Percentiles rank a stretch among this genome's conserved stretches.
Evolutionary conservation across 257 asterid species (phyloP).

Genomic region (Capsicum baccatum): DNA sequence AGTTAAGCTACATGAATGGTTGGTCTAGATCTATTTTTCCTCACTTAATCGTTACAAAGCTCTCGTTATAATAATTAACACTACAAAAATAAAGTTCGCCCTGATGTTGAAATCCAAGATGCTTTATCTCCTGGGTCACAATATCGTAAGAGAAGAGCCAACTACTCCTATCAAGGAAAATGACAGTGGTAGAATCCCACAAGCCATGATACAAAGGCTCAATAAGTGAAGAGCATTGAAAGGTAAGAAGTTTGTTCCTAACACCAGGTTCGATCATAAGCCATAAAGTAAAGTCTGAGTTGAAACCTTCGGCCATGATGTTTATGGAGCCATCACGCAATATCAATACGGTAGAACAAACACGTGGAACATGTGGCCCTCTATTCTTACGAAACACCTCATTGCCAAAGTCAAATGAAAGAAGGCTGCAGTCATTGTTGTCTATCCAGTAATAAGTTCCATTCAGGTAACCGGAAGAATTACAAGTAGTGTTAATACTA

Average conservation of each 20-base stretch:
- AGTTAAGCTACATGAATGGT: neutral
- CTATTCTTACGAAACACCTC: neutral
- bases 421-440: neutral
- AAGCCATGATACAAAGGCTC: neutral
- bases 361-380: neutral
- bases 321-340: neutral
- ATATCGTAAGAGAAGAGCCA: neutral
- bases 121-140: neutral
- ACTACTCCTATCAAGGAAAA: neutral
- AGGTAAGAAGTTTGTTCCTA: conserved; percentile 12
- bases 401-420: conserved; percentile 7
- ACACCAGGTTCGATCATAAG: neutral
- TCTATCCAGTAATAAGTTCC: conserved; percentile 10
- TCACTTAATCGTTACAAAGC: neutral
- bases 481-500: too few species aligned
- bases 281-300: neutral
- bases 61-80: neutral
- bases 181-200: neutral
- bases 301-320: neutral
- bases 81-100: neutral
- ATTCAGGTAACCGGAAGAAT: neutral
- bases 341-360: neutral
- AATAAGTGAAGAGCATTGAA: neutral
- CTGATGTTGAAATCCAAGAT: neutral
- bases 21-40: neutral